These are phyloP conservation scores for Naganishia onofrii DNA, from an alignment of 768 basidiomycete species.

Conservation along the genomic window DNA sequence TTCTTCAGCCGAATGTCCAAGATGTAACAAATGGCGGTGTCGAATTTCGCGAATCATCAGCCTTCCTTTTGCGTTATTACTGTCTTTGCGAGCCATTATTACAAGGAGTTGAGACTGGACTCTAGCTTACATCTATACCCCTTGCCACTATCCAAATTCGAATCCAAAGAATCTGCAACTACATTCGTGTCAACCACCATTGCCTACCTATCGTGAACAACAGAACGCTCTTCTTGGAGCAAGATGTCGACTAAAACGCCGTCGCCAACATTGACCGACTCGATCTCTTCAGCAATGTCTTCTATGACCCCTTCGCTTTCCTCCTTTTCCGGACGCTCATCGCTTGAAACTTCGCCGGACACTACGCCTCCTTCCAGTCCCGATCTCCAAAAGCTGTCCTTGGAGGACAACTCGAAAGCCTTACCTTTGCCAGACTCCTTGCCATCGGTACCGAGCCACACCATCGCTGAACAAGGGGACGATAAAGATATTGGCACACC, in stretches of 20 bases:
- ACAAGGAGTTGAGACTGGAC: too few relatives aligned
- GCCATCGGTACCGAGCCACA: conserved; percentile 33
- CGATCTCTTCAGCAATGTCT: conserved; percentile 13
- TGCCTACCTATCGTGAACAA: neutral
- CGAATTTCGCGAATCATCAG: neutral
- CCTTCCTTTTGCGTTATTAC: neutral
- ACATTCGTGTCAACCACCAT: neutral
- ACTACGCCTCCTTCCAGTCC: conserved; percentile 19
- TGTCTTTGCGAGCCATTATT: neutral
- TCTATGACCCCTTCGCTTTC: conserved; percentile 4
- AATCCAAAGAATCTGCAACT: neutral
- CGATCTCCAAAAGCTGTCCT: neutral
- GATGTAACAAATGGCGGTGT: neutral
- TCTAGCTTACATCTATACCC: too few relatives aligned
- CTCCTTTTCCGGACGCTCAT: conserved; percentile 12
- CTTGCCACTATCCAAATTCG: too few relatives aligned
- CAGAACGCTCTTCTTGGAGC: neutral
- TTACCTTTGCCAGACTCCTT: conserved; percentile 23
- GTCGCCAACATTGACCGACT: conserved; percentile 6
- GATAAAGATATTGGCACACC: conserved; percentile 52
- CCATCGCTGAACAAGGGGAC: conserved; percentile 12
- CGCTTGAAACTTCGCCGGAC: conserved; percentile 15
- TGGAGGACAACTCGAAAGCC: neutral
- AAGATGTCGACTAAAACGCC: neutral
- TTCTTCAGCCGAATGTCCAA: neutral